Percentiles rank a stretch among this genome's conserved stretches.
Conservation (phyloP, 2,329 filamentous ascomycete species). For the Colletotrichum navitas region DNA sequence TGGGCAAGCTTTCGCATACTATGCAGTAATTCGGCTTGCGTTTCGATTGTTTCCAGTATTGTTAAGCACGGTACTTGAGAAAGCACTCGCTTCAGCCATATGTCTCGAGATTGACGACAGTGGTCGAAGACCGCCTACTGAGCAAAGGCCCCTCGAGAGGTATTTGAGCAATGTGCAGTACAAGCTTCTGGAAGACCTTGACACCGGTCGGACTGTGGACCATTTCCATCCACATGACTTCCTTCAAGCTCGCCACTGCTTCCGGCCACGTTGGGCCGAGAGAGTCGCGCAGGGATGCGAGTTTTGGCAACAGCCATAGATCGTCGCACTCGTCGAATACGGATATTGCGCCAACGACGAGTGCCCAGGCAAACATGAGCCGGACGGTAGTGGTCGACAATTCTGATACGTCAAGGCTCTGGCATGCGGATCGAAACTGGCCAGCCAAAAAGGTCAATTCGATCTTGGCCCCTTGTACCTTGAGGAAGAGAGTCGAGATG, state of each 20-base stretch:
- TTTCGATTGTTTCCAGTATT: too few relatives aligned
- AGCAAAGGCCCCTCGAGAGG: not conserved
- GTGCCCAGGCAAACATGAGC: constrained; percentile 44
- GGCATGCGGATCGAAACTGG: not conserved
- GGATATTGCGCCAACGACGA: constrained; percentile 46
- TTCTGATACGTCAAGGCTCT: not conserved
- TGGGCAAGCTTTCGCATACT: not conserved
- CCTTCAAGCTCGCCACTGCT: constrained; percentile 41
- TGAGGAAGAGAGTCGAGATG: constrained; percentile 48
- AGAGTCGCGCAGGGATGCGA: constrained; percentile 34
- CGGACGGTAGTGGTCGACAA: constrained; percentile 42
- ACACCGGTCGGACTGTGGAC: constrained; percentile 45
- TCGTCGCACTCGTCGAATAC: constrained; percentile 43
- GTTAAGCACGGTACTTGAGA: not conserved
- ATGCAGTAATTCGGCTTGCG: not conserved
- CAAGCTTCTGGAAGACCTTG: constrained; percentile 34
- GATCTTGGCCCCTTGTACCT: constrained; percentile 41
- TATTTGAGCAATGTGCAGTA: constrained; percentile 20
- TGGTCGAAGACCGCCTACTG: not conserved
- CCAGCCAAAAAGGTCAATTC: constrained; percentile 31
- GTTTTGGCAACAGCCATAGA: constrained; percentile 44
- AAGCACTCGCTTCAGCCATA: too few relatives aligned
- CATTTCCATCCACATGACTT: constrained; percentile 47
- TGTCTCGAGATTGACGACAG: not conserved
- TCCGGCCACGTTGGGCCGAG: constrained; percentile 44